Base-by-base conservation (phyloP, 345 rosid genomes). In the Isatis tinctoria region DNA sequence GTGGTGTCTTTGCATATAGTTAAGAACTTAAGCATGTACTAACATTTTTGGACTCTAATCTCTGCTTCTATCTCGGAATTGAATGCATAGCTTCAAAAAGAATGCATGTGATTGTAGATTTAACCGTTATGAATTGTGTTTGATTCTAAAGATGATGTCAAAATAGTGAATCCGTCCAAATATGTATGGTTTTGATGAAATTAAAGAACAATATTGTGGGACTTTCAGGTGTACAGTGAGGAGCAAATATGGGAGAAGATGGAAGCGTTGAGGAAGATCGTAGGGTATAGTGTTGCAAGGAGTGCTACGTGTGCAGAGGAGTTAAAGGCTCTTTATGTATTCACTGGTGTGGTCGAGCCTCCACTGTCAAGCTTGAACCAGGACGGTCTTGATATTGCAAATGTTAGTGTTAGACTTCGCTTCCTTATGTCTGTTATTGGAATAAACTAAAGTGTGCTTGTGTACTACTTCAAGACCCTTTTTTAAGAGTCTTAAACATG, bases 361-460 rank as follows among this genome's bases (percentile, higher is more conserved):
- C 87, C 91, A 73, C 84, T 2, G 72, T 83, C 67, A 70, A 78
- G 64, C 76, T 86, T 48, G 70, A 13, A 69, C 79, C 67, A 57
- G 22, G 40, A 76, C 35, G 43, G 65, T 56, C 43, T 27, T 13
- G 85, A 83, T 47, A 65, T 82, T 27, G 85, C 22, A 4, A 85
- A 91, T 61, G 73, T 81, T 27, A 70, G 66, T 70, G 70, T 76
- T 43, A 85, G 86, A 77, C 89, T 89, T 48, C 80, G 70, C 59
- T 85, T 85, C 72, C 96, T 94, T 65, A 86, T 86, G 89, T 80
- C 94, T 13, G 73, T 86, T 8, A 74, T 93, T 22, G 98, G 96
- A 74, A 89, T 89, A 41, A 82, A 85, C 76, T 84, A 89, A 89
- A n/a, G 32, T 57, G 65, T 74, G 16, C 10, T 14, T 30, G 27